Base-by-base conservation (phyloP, 106 monocot species). In the Dendrobium huoshanense region DNA sequence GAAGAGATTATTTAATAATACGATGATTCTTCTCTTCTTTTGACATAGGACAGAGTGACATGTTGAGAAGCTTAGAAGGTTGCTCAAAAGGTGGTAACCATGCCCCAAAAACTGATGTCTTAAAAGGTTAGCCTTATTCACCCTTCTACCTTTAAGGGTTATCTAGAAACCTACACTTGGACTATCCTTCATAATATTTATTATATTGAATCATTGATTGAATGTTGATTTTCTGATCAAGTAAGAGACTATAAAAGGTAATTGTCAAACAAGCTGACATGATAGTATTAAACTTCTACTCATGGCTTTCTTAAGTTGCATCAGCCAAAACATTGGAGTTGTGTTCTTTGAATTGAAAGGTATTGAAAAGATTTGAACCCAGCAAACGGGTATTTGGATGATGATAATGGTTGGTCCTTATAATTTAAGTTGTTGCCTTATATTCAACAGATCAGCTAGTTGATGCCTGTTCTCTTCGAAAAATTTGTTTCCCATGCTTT, bases 41-140 rank as follows among this genome's bases (percentile, higher is more conserved):
- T 79, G 68, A 58, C 85, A 87, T 88, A 85, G 84, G 85, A 81
- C 88, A 92, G 94, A 80, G 84, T 80, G 47, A 29, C 33, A 85
- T 84, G 85, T 67, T 92, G 68, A 67, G 16, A 11, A 73, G 24
- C 79, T 74, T 75, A 25, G 79, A 82, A 87, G 75, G 77, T 49
- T 74, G 31, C 75, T 74, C 75, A 85, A 79, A 47, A 41, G 5
- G 17, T 81, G 41, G 82, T 81, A 49, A 76, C 6, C 25, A 41
- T 24, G 10, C 2, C 49, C n/a, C 37, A 68, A 20, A 59, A 75
- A 73, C 7, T 84, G 84, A 79, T 70, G 44, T 75, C 59, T 65
- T 75, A 81, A 64, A 83, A 84, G 85, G 92, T 94, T 24, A 40
- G 68, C 58, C 78, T 31, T 78, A 40, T 45, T 81, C 55, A 2